Percentiles rank a stretch among this genome's conserved stretches.
These are phyloP conservation scores for Ascochyta clinopodiicola DNA, from an alignment of 2,329 filamentous ascomycete species.

Conservation along the genomic window DNA sequence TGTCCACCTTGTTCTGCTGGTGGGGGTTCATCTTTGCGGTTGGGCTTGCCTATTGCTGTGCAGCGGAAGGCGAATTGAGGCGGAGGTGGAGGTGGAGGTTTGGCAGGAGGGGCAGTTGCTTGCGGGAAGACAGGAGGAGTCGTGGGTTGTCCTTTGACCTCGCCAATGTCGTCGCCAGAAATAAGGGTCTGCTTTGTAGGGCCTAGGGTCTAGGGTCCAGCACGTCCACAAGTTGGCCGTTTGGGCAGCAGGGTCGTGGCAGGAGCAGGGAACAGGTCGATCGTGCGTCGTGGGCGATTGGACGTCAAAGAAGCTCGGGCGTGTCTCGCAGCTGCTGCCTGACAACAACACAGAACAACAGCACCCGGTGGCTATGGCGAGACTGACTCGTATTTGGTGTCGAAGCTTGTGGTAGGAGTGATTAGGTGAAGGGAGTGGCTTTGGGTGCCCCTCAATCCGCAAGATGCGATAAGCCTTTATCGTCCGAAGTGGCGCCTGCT, in stretches of 20 bases:
- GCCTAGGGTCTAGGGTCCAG: slow-evolving; percentile 21
- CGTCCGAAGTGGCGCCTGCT: slow-evolving; percentile 39
- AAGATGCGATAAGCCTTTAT: slow-evolving; percentile 44
- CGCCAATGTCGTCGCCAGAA: slow-evolving; percentile 27
- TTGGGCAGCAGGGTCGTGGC: slow-evolving; percentile 37
- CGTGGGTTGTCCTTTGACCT: slow-evolving; percentile 41
- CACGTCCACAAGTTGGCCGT: slow-evolving; percentile 28
- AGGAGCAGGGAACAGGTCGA: slow-evolving; percentile 43
- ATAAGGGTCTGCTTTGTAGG: slow-evolving; percentile 6
- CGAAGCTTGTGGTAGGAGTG: slow-evolving; percentile 7
- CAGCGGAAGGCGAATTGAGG: slow-evolving; percentile 16
- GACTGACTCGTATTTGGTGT: slow-evolving; percentile 13
- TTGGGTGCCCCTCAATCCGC: slow-evolving; percentile 29
- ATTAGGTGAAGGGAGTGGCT: slow-evolving; percentile 14
- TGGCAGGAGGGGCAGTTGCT: slow-evolving; percentile 17
- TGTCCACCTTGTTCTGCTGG: slow-evolving; percentile 98
- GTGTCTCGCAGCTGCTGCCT: slow-evolving; percentile 37
- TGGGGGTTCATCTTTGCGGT: slow-evolving; percentile 80
- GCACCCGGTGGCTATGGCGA: slow-evolving; percentile 11
- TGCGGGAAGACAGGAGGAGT: slow-evolving; percentile 10
- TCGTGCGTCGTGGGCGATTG: slow-evolving; percentile 38
- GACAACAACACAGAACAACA: slow-evolving; percentile 28
- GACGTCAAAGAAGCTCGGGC: slow-evolving; percentile 34
- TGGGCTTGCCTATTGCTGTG: slow-evolving; percentile 13
- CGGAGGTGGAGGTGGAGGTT: slow-evolving; percentile 11